Percentiles rank a stretch among this genome's conserved stretches.
Evolutionary conservation across 2,329 filamentous ascomycete species (phyloP).

Genomic region (Chaetomium sp.): DNA sequence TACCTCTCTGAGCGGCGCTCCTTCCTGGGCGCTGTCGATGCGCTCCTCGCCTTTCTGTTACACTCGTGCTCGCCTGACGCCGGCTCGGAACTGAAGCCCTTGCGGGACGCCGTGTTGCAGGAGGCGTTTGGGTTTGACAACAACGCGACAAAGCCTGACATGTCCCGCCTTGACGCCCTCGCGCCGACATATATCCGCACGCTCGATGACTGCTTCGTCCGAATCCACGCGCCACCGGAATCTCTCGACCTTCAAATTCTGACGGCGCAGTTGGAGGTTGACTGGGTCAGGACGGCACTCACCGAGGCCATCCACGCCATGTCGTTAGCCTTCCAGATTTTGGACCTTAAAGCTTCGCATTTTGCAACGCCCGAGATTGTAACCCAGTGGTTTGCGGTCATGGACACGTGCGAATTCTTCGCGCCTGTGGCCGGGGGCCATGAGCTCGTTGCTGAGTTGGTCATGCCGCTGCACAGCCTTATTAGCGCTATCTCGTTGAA

Average conservation of each 20-base stretch:
- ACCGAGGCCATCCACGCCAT: conserved; percentile 74
- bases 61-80: conserved; percentile 38
- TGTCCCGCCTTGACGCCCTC: conserved; percentile 46
- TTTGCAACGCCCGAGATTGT: conserved; percentile 63
- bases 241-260: conserved; percentile 42
- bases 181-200: conserved; percentile 53
- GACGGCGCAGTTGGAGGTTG: conserved; percentile 56
- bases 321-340: conserved; percentile 70
- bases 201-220: conserved; percentile 52
- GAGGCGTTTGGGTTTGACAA: conserved; percentile 33
- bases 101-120: conserved; percentile 32
- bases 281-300: conserved; percentile 65
- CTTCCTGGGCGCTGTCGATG: conserved; percentile 65
- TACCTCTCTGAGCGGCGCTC: conserved; percentile 73
- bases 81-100: conserved; percentile 26
- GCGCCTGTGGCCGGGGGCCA: conserved; percentile 58
- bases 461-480: conserved; percentile 68
- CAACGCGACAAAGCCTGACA: conserved; percentile 20
- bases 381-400: conserved; percentile 73
- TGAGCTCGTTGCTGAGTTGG: conserved; percentile 52
- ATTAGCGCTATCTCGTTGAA: conserved; percentile 70
- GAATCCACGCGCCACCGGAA: conserved; percentile 52
- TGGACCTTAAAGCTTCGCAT: conserved; percentile 58
- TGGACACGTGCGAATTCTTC: conserved; percentile 70
- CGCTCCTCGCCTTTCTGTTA: conserved; percentile 54